Base-by-base conservation (phyloP, 768 basidiomycete genomes). In the Russula dissimulans region DNA sequence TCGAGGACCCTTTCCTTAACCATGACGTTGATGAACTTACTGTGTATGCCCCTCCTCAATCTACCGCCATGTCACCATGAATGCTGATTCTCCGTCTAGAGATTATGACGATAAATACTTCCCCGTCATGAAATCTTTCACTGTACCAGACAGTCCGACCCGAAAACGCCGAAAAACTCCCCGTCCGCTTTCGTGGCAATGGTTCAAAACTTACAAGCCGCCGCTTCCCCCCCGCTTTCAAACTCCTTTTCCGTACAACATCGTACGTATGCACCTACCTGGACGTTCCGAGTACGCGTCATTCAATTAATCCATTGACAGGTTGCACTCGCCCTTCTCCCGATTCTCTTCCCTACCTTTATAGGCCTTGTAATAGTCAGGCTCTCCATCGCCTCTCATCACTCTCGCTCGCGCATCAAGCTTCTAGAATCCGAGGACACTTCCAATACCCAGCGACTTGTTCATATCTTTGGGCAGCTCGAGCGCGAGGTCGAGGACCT, bases 401-500 rank as follows among this genome's bases (percentile, higher is more conserved):
- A 76, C 0, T 92, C 90, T 4, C 81, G 80, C 3, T 74, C 75
- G 15, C 84, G 91, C 18, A 83, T 94, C 58, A 78, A 76, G 58
- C 67, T 78, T 3, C 77, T 91, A 17, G 89, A 91, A 70, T 71
- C 75, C 34, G 82, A 85, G 44, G 52, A 57, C 26, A 66, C 71
- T 38, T 72, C 78, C 3, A 75, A 73, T 53, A 72, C 72, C 34
- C 71, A 81, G 61, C 79, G 75, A n/a, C 78, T 91, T 5, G 73
- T 78, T 31, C 76, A 82, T 62, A 71, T 85, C 51, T 69, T 89
- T 47, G 79, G 77, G 5, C 70, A 78, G 52, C 71, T 90, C 15
- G 88, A 90, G 67, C 73, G 72, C 51, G 74, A 81, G 42, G 71
- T 89, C 38, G 87, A 88, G 68, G 76, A 78, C 57, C 78, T 77